Base-by-base conservation (phyloP, 1,284 basidiomycete species). In the Wallemia hederae region DNA sequence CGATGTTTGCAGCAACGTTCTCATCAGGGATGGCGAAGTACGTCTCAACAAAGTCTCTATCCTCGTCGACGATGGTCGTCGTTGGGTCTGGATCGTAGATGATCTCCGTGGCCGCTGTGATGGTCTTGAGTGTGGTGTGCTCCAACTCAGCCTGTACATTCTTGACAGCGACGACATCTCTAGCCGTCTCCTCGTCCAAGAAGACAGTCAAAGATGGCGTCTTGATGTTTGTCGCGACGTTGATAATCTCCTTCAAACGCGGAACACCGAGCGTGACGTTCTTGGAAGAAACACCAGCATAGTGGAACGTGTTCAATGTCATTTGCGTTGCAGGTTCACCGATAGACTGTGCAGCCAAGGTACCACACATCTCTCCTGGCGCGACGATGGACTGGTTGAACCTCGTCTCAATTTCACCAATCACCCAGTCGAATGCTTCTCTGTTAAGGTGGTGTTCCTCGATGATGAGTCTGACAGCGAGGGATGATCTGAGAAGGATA, bases 11-110 rank as follows among this genome's bases (percentile, higher is more conserved):
- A 69, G 94, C 88, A 63, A 94, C 84, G 62, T 94, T 88, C 68
- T 96, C 90, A 68, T 98, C 94, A 9, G 92, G 92, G 71, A 98
- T 97, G 61, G 91, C 91, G 70, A 98, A 99, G 85, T 97, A 97
- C 0, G 91, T 90, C 67, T 97, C 89, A 60, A 99, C 92, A 69
- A 99, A 98, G 60, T 92, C 81, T 59, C 79, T 75, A 72, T 99
- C 94, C 68, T 97, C 92, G 66, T 94, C 89, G 69, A 99, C 96
- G 68, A 91, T 82, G 11, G 94, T 98, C 0, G 83, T 80, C 22
- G 78, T 81, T 25, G 89, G 85, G 67, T 96, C 82, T 0, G 94
- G 94, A 69, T 98, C 94, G 69, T 97, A 98, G 80, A 90, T 92
- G 66, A 98, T 97, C 71, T 98, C 91, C 26, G 96, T 89, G 1